phyloP scores from a whole-genome alignment of 768 basidiomycete genomes.

The Rhizopogon sp. region DNA sequence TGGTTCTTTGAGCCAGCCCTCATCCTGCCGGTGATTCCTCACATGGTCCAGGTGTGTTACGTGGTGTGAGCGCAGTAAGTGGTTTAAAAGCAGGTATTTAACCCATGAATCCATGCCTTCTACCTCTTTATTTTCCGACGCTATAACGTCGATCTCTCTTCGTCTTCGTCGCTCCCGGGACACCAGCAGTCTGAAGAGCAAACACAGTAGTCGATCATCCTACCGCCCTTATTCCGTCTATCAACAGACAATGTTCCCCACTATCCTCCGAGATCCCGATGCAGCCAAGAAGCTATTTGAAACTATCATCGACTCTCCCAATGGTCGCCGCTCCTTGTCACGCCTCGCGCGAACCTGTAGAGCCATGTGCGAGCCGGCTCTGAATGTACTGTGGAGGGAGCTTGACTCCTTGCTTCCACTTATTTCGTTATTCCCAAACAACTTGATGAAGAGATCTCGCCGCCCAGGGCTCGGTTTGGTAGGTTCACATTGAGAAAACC shows the following conservation, averaged over 20 bases:
- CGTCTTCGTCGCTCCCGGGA: conserved; percentile 29
- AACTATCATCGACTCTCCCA: conserved; percentile 49
- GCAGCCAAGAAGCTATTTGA: conserved; percentile 49
- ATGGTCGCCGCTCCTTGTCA: conserved; percentile 63
- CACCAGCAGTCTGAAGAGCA: conserved; percentile 22
- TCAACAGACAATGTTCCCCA: conserved; percentile 47
- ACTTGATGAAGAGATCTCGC: conserved; percentile 62
- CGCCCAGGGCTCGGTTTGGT: conserved; percentile 77
- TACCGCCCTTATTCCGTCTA: conserved; percentile 40
- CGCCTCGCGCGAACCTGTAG: conserved; percentile 73
- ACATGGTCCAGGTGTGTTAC: conserved; percentile 24
- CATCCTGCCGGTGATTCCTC: conserved; percentile 26
- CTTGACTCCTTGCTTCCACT: conserved; percentile 71
- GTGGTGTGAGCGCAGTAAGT: conserved; percentile 38
- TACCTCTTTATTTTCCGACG: conserved; percentile 34
- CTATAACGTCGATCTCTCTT: conserved; percentile 27
- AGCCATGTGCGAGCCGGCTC: conserved; percentile 66
- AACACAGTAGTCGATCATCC: conserved; percentile 21
- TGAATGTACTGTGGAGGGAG: conserved; percentile 73
- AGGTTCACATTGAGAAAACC: conserved; percentile 23
- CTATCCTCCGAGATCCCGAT: conserved; percentile 60
- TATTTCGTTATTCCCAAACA: conserved; percentile 64
- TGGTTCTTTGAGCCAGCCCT: conserved; percentile 23
- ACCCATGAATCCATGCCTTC: conserved; percentile 28
- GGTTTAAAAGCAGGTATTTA: conserved; percentile 35